These are phyloP conservation scores for Syncephalis plumigaleata DNA, from an alignment of 371 early-diverging fungal species.

Conservation along the genomic window DNA sequence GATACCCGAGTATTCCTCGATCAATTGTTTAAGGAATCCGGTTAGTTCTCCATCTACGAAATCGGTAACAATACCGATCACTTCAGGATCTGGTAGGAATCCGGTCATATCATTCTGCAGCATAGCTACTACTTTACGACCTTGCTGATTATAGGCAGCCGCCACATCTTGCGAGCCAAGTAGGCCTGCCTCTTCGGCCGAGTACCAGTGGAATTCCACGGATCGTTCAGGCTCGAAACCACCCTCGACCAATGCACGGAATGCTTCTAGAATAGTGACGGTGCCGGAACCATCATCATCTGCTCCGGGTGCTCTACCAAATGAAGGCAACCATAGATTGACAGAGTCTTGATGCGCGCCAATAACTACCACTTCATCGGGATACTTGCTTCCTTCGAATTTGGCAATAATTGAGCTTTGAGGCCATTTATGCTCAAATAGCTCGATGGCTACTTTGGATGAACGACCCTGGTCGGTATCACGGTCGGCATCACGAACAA, in stretches of 20 bases:
- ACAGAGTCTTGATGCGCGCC: constrained; percentile 87
- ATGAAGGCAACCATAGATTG: constrained; percentile 67
- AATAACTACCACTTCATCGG: constrained; percentile 55
- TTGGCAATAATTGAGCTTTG: constrained; percentile 47
- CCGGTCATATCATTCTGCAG: constrained; percentile 76
- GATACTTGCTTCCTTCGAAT: constrained; percentile 36
- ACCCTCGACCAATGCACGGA: constrained; percentile 45
- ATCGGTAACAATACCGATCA: constrained; percentile 74
- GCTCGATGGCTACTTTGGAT: constrained; percentile 39
- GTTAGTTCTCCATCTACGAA: constrained; percentile 53
- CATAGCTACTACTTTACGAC: constrained; percentile 51
- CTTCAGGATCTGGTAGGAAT: constrained; percentile 38
- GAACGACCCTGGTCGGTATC: constrained; percentile 11
- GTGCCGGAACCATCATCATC: constrained; percentile 88
- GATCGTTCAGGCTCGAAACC: constrained; percentile 60
- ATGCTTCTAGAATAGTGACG: constrained; percentile 71
- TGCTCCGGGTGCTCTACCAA: constrained; percentile 64
- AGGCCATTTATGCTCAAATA: constrained; percentile 53
- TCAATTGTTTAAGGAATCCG: constrained; percentile 17
- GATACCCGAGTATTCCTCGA: constrained; percentile 4
- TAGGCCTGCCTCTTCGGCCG: constrained; percentile 76
- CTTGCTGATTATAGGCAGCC: constrained; percentile 30
- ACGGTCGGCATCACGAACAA: constrained; percentile 10
- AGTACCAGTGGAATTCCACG: constrained; percentile 93
- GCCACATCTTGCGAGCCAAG: constrained; percentile 83